These are phyloP conservation scores for Panicum hallii DNA, from an alignment of 202 grass and related monocot species.

Conservation along the genomic window DNA sequence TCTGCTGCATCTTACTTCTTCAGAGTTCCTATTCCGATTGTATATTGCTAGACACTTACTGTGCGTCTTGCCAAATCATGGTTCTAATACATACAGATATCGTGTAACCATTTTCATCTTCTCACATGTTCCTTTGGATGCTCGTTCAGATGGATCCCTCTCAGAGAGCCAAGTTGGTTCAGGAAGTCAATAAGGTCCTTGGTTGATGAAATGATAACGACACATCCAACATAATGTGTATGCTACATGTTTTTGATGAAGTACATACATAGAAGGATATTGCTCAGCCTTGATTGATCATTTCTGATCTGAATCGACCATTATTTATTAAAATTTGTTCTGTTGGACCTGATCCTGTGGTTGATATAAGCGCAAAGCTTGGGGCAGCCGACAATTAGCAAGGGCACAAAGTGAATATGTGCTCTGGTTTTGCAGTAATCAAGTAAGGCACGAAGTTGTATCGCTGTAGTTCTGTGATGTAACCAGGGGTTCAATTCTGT, in stretches of 20 bases:
- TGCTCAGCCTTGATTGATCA: constrained; percentile 5
- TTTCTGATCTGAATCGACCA: constrained; percentile 28
- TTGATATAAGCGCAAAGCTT: constrained; percentile 8
- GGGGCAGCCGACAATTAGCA: neutral
- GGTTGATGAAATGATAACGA: constrained; percentile 43
- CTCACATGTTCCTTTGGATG: constrained; percentile 25
- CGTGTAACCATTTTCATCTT: neutral
- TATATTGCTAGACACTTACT: neutral
- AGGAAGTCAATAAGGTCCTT: constrained; percentile 65
- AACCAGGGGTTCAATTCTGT: constrained; percentile 12
- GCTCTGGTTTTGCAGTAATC: constrained; percentile 29
- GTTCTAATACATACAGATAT: neutral
- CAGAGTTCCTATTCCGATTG: neutral
- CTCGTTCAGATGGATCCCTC: constrained; percentile 75
- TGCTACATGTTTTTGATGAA: constrained; percentile 42
- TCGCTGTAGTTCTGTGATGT: constrained; percentile 39
- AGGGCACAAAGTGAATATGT: constrained; percentile 18
- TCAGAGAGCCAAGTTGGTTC: constrained; percentile 57
- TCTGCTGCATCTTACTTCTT: neutral
- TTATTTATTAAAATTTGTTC: constrained; percentile 18
- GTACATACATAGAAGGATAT: constrained; percentile 59
- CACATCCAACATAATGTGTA: constrained; percentile 44
- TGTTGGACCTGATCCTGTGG: neutral
- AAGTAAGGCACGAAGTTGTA: neutral
- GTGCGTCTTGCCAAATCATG: constrained; percentile 5